Percentiles rank a stretch among this genome's conserved stretches.
phyloP scores from a whole-genome alignment of 139 green algal species.

The Chlamydomonas eustigma region DNA sequence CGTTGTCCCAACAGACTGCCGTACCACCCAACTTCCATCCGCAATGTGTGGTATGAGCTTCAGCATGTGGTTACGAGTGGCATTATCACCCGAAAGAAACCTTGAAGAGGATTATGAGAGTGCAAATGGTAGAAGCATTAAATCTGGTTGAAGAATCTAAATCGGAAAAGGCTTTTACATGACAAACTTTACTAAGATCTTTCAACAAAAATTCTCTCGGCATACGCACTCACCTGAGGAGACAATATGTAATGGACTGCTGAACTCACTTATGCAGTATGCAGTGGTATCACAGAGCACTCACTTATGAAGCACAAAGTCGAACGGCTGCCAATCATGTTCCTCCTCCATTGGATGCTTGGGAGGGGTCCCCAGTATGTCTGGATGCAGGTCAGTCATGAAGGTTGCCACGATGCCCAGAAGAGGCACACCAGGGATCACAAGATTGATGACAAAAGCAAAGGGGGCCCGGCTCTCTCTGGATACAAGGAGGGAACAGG shows the following conservation, averaged over 20 bases:
- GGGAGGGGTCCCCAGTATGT: constrained; percentile 12
- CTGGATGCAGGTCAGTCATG: constrained; percentile 45
- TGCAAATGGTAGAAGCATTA: too few relatives aligned
- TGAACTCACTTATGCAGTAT: too few relatives aligned
- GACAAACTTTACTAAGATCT: too few relatives aligned
- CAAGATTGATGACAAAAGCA: constrained; percentile 55
- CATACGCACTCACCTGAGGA: too few relatives aligned
- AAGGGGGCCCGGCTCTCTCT: constrained; percentile 35
- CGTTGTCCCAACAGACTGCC: constrained; percentile 45
- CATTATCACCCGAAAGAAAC: constrained; percentile 39
- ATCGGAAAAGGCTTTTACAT: too few relatives aligned
- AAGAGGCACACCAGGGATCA: constrained; percentile 53
- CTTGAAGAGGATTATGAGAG: constrained; percentile 17
- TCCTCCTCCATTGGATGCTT: constrained; percentile 26
- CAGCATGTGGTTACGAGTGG: constrained; percentile 49
- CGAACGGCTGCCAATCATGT: constrained; percentile 55
- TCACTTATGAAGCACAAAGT: constrained; percentile 38
- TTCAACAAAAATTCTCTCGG: too few relatives aligned
- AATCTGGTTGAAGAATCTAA: too few relatives aligned
- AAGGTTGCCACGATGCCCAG: constrained; percentile 57
- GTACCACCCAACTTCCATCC: constrained; percentile 48
- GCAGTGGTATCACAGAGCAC: neutral
- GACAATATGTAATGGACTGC: too few relatives aligned
- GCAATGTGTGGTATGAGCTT: constrained; percentile 68
- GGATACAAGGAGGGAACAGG: neutral